These are phyloP conservation scores for Ammopiptanthus mongolicus DNA, from an alignment of 306 rosid genomes.

Conservation along the genomic window DNA sequence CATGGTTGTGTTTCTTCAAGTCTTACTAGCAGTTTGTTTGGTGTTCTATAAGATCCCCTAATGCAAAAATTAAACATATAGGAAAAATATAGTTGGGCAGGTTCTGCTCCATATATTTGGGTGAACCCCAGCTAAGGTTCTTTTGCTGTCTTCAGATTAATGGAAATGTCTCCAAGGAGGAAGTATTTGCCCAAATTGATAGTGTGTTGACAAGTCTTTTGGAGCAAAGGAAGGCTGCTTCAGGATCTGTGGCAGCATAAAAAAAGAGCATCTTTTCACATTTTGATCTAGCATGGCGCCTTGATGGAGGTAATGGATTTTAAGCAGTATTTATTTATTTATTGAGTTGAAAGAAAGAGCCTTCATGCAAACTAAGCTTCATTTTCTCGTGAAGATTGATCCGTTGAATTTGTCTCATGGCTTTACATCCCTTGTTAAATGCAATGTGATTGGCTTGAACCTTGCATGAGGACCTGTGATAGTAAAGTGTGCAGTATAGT, in stretches of 20 bases:
- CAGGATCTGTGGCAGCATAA: conserved; percentile 47
- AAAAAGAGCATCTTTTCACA: conserved; percentile 19
- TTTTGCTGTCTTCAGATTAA: conserved; percentile 38
- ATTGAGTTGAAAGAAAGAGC: background rate
- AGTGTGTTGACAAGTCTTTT: conserved; percentile 41
- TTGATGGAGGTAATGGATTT: conserved; percentile 15
- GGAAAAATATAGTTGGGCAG: conserved; percentile 1
- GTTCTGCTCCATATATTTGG: conserved; percentile 6
- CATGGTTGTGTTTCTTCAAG: conserved; percentile 1
- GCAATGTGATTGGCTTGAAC: background rate
- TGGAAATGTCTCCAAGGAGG: conserved; percentile 56
- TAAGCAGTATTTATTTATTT: conserved; percentile 4
- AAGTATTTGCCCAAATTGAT: conserved; percentile 73
- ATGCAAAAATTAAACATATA: background rate
- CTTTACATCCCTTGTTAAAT: background rate
- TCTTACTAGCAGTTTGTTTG: background rate
- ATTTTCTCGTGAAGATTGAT: conserved; percentile 6
- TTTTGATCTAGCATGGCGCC: conserved; percentile 18
- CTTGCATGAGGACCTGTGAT: conserved; percentile 3
- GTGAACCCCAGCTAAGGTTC: background rate
- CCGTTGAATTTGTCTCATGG: background rate
- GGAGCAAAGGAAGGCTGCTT: conserved; percentile 46
- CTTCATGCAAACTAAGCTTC: background rate
- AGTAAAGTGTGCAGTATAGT: background rate
- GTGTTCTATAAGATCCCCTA: background rate